A percentile compares a stretch with the other conserved stretches of the same genome.
phyloP scores from a whole-genome alignment of 1,139 yeast genomes.

The Suhomyces wounanorum region DNA sequence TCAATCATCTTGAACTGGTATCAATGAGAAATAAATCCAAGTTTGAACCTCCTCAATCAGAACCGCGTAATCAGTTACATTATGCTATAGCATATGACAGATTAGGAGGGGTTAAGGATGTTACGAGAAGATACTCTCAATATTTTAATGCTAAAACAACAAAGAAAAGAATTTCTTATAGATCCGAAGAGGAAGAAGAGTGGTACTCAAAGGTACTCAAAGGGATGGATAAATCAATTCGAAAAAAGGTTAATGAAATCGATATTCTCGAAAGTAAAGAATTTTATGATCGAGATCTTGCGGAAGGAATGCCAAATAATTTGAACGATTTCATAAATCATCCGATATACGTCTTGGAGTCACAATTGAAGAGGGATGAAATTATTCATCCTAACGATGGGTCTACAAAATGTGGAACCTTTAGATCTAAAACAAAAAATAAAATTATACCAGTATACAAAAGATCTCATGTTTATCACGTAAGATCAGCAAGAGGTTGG shows the following conservation, averaged over 20 bases:
- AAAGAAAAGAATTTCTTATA: constrained; percentile 64
- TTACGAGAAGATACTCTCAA: constrained; percentile 78
- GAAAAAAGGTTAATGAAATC: constrained; percentile 41
- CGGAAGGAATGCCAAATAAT: constrained; percentile 87
- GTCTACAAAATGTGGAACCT: constrained; percentile 62
- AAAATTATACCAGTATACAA: constrained; percentile 60
- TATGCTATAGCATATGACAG: constrained; percentile 80
- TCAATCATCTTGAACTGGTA: constrained; percentile 63
- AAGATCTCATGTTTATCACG: constrained; percentile 60
- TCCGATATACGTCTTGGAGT: constrained; percentile 82
- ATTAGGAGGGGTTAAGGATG: constrained; percentile 69
- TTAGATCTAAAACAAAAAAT: constrained; percentile 42
- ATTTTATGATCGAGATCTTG: constrained; percentile 62
- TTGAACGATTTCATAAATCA: constrained; percentile 83
- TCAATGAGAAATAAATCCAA: constrained; percentile 59
- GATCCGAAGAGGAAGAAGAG: constrained; percentile 53
- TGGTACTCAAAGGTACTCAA: constrained; percentile 62
- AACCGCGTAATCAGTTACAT: constrained; percentile 58
- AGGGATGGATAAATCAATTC: constrained; percentile 28
- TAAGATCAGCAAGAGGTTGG: constrained; percentile 85
- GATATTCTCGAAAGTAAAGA: constrained; percentile 75
- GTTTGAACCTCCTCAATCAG: constrained; percentile 75
- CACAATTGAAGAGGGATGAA: constrained; percentile 72
- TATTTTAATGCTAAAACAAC: constrained; percentile 73
- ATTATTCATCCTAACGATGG: constrained; percentile 68